Conservation (phyloP, 441 rosid genomes). For the Gossypium trilobum region DNA sequence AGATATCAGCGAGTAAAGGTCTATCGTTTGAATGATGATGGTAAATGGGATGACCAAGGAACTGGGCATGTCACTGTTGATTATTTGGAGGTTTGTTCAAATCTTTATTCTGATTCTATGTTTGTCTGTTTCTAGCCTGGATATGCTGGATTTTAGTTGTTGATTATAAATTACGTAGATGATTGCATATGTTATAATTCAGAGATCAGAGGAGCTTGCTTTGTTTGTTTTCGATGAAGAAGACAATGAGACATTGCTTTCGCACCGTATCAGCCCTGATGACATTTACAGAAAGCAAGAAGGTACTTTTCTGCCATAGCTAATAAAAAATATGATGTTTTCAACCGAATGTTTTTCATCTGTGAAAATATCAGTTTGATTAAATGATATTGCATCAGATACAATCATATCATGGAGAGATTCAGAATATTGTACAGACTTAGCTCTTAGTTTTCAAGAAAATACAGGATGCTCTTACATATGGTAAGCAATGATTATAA, state of each 20-base stretch:
- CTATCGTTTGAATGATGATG: constrained; percentile 79
- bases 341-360: background rate
- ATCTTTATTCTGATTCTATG: constrained; percentile 9
- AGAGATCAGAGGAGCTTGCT: constrained; percentile 84
- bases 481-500: constrained; percentile 44
- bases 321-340: background rate
- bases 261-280: constrained; percentile 77
- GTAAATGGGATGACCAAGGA: constrained; percentile 99
- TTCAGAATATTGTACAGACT: constrained; percentile 73
- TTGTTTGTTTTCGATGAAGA: constrained; percentile 87
- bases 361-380: constrained; percentile 1
- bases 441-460: constrained; percentile 98
- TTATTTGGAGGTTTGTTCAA: constrained; percentile 68
- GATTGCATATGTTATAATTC: constrained; percentile 23
- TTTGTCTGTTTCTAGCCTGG: constrained; percentile 5
- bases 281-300: constrained; percentile 96
- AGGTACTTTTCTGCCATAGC: constrained; percentile 43
- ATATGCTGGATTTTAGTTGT: constrained; percentile 7
- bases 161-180: background rate
- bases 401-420: constrained; percentile 98
- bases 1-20: constrained; percentile 78
- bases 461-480: constrained; percentile 86
- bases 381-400: constrained; percentile 36
- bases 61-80: constrained; percentile 91
- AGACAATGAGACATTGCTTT: constrained; percentile 79